Evolutionary conservation across 2,329 filamentous ascomycete species (phyloP), one percentile per base, ranked within the genome.

Genomic region (Diaporthe vaccinii): DNA sequence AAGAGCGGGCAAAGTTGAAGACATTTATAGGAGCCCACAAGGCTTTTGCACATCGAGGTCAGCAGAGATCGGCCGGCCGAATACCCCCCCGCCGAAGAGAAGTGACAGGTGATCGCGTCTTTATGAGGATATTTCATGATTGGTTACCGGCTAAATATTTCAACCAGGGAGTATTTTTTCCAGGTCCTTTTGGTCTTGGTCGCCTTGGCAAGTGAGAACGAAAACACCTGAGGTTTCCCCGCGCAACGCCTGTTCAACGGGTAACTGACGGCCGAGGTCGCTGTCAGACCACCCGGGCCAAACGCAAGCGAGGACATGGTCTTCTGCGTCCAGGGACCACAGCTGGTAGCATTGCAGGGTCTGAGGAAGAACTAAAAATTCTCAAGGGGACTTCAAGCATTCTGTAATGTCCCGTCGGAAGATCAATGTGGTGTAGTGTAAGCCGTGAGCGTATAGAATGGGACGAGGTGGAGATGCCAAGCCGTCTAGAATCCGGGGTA

Each of bases 191-290:
- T 10, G 49, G 46, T 20, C 34, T 69, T 55, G 65, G 49, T 51
- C 49, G 14, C n/a, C 65, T 69, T 69, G 65, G 65, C 65, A 2
- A 28, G 34, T 20, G 46, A 69, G 34, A 17, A 28, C 1, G 4
- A 69, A 51, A 69, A 69, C 65, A 69, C 6, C 61, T 67, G 65
- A 69, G 65, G 34, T 41, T 69, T 69, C 65, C 65, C 65, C 65
- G 65, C 65, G 46, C 46, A 36, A 39, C 34, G 25, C 46, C 31
- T 68, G 62, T 39, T 28, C 12, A 6, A 39, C 46, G 46, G 65
- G 8, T 25, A 41, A 34, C 31, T 34, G 31, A 41, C n/a, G 9
- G 8, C 65, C 65, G 34, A 55, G 65, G 49, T 55, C 65, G 49
- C 49, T 55, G 34, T 28, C 65, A 55, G 20, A 15, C 49, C 49